phyloP scores from a whole-genome alignment of 2,329 filamentous ascomycete species.

The Trichophyton mentagrophytes region DNA sequence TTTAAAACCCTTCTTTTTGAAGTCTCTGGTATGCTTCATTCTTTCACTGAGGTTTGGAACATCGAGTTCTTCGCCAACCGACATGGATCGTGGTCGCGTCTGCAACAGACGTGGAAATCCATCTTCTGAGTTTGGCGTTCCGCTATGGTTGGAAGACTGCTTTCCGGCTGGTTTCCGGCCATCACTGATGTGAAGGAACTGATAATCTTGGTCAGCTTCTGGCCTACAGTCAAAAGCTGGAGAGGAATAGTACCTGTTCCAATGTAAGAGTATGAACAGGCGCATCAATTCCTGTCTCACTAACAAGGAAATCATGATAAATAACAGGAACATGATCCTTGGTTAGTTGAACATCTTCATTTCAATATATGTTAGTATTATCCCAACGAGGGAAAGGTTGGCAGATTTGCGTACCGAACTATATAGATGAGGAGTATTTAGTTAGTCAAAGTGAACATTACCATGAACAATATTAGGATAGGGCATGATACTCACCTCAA shows the following conservation, averaged over 20 bases:
- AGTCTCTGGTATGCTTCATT: conserved; percentile 95
- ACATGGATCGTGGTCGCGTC: conserved; percentile 44
- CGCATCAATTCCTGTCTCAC: conserved; percentile 92
- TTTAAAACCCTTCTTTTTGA: conserved; percentile 90
- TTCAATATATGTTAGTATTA: conserved; percentile 26
- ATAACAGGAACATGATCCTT: conserved; percentile 97
- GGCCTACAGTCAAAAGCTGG: background rate
- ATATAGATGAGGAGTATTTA: background rate
- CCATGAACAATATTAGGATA: background rate
- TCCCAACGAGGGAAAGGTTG: background rate
- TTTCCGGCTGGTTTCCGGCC: conserved; percentile 29
- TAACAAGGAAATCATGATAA: conserved; percentile 96
- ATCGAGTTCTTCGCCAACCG: conserved; percentile 42
- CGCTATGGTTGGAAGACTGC: background rate
- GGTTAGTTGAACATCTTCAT: conserved; percentile 85
- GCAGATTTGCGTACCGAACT: conserved; percentile 12
- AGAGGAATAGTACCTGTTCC: conserved; percentile 48
- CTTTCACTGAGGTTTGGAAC: conserved; percentile 56
- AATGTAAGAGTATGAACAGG: conserved; percentile 90
- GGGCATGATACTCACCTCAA: conserved; percentile 39
- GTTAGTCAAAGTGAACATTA: background rate
- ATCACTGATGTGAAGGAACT: conserved; percentile 73
- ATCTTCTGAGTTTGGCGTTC: conserved; percentile 4
- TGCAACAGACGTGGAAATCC: conserved; percentile 25
- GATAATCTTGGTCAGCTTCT: conserved; percentile 3